Base-by-base conservation (phyloP, 2,329 filamentous ascomycete species). In the Teratosphaeria destructans region DNA sequence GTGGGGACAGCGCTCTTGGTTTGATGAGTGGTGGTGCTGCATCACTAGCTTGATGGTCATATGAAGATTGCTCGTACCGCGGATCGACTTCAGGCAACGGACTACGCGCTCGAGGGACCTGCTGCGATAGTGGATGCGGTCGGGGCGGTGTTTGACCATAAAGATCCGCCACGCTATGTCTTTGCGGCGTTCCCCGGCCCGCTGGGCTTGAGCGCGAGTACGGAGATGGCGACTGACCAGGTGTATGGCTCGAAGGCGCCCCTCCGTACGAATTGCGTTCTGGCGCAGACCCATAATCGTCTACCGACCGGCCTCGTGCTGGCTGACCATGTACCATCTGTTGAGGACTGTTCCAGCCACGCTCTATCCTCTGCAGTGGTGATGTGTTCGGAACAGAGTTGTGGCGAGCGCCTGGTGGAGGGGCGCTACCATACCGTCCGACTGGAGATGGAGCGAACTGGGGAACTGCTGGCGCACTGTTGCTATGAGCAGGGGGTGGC, bases 401-500 rank as follows among this genome's bases (percentile, higher is more conserved):
- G 57, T 70, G 67, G 37, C 66, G 59, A 12, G 59, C 53, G 14
- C 60, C 60, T 3, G 43, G 43, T 16, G 68, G 65, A 34, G 68
- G 67, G 10, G 67, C 65, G 12, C 57, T 47, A 3, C 63, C 63
- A 16, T 68, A 65, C n/a, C 63, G 55, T 7, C 62, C 37, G 19
- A 55, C 34, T 37, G 68, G 62, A 14, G 69, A 61, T 16, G 64
- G 53, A 27, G 62, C 53, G 52, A 62, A 64, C 19, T 68, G 67
- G 23, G 67, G 68, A 29, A 70, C 62, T 16, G 65, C 63, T 3
- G 72, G 70, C 14, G 72, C 68, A 54, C 71, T 73, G 56, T 70
- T 70, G 56, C 68, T 70, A 60, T 75, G 72, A 58, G 71, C 67
- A 16, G 72, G 72, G 35, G 72, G 72, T 27, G 71, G 70, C 12